These are phyloP conservation scores for Botrytis porri DNA, from an alignment of 2,329 filamentous ascomycete species.

Conservation along the genomic window DNA sequence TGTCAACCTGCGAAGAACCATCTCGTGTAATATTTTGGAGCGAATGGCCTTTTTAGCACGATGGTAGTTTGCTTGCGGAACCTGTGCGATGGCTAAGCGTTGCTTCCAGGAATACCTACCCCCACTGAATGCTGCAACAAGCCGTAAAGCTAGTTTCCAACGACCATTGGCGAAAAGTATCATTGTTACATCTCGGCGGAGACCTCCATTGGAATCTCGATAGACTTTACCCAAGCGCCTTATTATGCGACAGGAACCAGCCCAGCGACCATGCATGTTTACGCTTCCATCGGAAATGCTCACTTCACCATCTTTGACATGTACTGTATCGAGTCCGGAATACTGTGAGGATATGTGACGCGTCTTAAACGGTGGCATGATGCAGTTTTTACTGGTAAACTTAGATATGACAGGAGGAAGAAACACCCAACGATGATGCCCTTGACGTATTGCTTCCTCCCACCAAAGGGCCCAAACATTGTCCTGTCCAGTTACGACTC, in stretches of 20 bases:
- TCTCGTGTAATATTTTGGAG: background rate
- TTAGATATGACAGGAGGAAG: constrained; percentile 1
- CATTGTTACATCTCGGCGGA: constrained; percentile 2
- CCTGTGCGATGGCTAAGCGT: background rate
- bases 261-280: background rate
- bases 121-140: background rate
- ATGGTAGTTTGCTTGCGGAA: background rate
- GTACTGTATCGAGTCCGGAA: constrained; percentile 4
- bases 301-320: background rate
- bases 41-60: background rate
- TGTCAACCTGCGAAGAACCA: background rate
- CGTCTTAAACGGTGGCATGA: constrained; percentile 8
- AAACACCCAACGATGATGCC: constrained; percentile 12
- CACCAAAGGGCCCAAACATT: constrained; percentile 17
- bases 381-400: background rate
- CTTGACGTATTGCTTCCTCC: constrained; percentile 15
- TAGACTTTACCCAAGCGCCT: background rate
- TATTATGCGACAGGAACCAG: constrained; percentile 1
- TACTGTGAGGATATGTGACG: constrained; percentile 9
- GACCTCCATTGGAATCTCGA: background rate
- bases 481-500: background rate
- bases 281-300: background rate
- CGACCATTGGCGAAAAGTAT: background rate
- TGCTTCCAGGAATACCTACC: constrained; percentile 12
- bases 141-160: constrained; percentile 5